Percentiles rank a stretch among this genome's conserved stretches.
phyloP scores from a whole-genome alignment of 2,329 filamentous ascomycete species.

The Graphium sp. region DNA sequence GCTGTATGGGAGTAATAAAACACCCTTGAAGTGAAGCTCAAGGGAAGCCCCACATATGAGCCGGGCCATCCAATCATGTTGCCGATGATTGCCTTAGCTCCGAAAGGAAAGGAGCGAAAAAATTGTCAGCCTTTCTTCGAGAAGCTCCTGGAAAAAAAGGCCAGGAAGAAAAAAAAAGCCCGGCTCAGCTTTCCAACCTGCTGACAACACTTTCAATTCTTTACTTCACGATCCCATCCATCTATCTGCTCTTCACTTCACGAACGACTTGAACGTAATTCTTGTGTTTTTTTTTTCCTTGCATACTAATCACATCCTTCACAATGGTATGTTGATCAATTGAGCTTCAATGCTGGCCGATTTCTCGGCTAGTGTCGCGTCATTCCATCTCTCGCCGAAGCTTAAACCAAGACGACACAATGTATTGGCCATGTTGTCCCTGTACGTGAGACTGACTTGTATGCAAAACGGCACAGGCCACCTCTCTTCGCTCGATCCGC shows the following conservation, averaged over 20 bases:
- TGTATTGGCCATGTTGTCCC: no score
- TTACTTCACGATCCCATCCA: background rate
- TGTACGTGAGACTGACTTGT: background rate
- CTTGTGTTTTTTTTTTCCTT: slow-evolving; percentile 3
- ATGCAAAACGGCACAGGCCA: slow-evolving; percentile 28
- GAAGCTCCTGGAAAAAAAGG: slow-evolving; percentile 8
- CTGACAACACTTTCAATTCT: background rate
- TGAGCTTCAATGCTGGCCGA: background rate
- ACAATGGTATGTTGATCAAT: slow-evolving; percentile 4
- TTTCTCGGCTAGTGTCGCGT: background rate
- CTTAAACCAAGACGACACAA: background rate
- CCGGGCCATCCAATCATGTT: no score
- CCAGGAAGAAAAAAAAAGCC: background rate
- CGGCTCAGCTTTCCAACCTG: slow-evolving; percentile 2
- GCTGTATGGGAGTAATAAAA: no score
- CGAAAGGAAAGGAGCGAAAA: slow-evolving; percentile 1
- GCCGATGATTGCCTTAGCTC: no score
- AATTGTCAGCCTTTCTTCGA: slow-evolving; percentile 9
- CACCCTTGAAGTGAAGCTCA: no score
- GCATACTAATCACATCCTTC: background rate
- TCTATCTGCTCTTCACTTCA: background rate
- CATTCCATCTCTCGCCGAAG: background rate
- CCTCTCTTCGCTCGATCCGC: slow-evolving; percentile 86
- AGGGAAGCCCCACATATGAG: no score
- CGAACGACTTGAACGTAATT: background rate